Evolutionary conservation across 75 land plant genomes (phyloP), one percentile per base, ranked within the genome.

Genomic region (Isoetes taiwanensis): DNA sequence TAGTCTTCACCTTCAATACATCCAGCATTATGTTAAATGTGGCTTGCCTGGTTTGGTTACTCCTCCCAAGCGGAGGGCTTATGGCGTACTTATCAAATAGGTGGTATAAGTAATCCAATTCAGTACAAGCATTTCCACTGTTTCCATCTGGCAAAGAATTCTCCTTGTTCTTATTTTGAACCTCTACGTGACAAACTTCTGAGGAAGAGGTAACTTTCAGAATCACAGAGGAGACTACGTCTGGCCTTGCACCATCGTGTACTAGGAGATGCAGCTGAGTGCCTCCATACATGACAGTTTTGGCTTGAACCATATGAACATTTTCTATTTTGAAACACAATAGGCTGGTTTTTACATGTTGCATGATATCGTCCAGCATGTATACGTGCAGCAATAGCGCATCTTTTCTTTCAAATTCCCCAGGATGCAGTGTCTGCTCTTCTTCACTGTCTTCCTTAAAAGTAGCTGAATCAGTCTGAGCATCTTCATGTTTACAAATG

Each of bases 81-180:
- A 27, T 24, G 32, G 73, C 42, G 46, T 64, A 71, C 41, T 71
- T 71, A 12, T 71, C 63, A 59, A 58, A 71, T 11, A 53, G 33
- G 20, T 71, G 68, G 33, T 66, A 71, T n/a, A 71, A n/a, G 33
- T 71, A 71, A 1, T 64, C 68, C 43, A 71, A 40, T 32, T 43
- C 68, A 0, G 42, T 48, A 31, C 68, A 54, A 12, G 39, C 1
- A 0, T n/a, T n/a, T n/a, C n/a, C n/a, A n/a, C n/a, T n/a, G n/a
- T n/a, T n/a, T n/a, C n/a, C n/a, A n/a, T n/a, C n/a, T n/a, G n/a
- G n/a, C n/a, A n/a, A n/a, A n/a, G n/a, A n/a, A n/a, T n/a, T n/a
- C n/a, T n/a, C n/a, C n/a, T n/a, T n/a, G n/a, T 17, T 57, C 14
- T 43, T 43, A 24, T 60, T 43, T 24, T 26, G 63, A 25, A 41